These are phyloP conservation scores for Pseudogymnoascus sp. DNA, from an alignment of 2,329 filamentous ascomycete genomes.

Conservation along the genomic window DNA sequence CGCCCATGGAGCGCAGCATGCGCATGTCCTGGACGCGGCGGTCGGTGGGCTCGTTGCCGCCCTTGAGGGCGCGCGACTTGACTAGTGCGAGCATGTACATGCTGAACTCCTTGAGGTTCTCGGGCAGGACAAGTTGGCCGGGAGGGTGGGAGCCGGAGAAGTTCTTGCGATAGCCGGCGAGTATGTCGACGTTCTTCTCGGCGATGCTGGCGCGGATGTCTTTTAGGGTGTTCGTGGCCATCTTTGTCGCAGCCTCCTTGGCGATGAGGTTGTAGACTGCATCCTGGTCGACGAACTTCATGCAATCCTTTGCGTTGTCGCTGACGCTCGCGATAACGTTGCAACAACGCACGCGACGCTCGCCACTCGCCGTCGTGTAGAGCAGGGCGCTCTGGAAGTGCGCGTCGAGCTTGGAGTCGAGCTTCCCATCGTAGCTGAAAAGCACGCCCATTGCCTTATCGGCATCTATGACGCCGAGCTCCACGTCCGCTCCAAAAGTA, in stretches of 20 bases:
- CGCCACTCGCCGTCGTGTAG: slow-evolving; percentile 84
- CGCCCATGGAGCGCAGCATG: slow-evolving; percentile 81
- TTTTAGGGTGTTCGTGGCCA: slow-evolving; percentile 67
- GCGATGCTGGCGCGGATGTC: slow-evolving; percentile 77
- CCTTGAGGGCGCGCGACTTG: slow-evolving; percentile 90
- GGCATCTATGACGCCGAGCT: slow-evolving; percentile 84
- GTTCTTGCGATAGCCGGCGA: slow-evolving; percentile 87
- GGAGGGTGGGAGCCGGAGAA: slow-evolving; percentile 79
- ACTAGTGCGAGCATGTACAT: slow-evolving; percentile 91
- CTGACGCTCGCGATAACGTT: slow-evolving; percentile 91
- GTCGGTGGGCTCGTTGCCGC: slow-evolving; percentile 83
- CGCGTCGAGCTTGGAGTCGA: slow-evolving; percentile 92
- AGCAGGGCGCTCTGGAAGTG: slow-evolving; percentile 94
- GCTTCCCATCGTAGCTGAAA: slow-evolving; percentile 92
- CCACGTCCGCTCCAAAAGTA: slow-evolving; percentile 87
- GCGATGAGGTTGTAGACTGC: slow-evolving; percentile 81
- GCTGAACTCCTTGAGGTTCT: slow-evolving; percentile 89
- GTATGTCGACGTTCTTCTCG: slow-evolving; percentile 87
- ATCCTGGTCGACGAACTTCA: slow-evolving; percentile 95
- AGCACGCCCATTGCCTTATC: slow-evolving; percentile 89
- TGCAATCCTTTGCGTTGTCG: slow-evolving; percentile 71
- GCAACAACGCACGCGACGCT: slow-evolving; percentile 83
- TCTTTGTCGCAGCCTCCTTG: slow-evolving; percentile 87
- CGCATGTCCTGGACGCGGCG: slow-evolving; percentile 85
- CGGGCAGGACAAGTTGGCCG: slow-evolving; percentile 87